phyloP scores from a whole-genome alignment of 495 filamentous ascomycete species.

The Aspergillus avenaceus region DNA sequence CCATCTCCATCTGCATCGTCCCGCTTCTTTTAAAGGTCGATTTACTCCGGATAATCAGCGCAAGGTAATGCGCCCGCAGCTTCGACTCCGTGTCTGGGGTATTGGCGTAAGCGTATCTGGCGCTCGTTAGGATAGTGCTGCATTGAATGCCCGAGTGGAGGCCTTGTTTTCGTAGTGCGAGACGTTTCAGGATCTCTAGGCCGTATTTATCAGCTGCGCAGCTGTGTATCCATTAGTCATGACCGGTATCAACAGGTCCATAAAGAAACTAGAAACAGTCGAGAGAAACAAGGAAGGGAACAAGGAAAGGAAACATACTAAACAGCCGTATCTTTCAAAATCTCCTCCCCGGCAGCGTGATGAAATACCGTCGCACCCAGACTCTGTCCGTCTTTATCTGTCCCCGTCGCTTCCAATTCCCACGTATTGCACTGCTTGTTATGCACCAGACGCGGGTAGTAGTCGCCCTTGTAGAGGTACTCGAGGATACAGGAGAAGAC shows the following conservation, averaged over 20 bases:
- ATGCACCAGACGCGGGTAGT: conserved; percentile 72
- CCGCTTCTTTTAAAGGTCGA: conserved; percentile 88
- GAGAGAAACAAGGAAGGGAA: background rate
- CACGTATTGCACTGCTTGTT: conserved; percentile 63
- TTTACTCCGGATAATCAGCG: conserved; percentile 81
- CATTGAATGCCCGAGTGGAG: conserved; percentile 77
- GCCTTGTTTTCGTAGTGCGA: conserved; percentile 83
- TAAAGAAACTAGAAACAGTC: background rate
- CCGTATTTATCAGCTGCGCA: conserved; percentile 81
- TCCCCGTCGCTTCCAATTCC: conserved; percentile 60
- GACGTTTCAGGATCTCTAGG: conserved; percentile 74
- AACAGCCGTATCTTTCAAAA: conserved; percentile 85
- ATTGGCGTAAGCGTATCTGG: conserved; percentile 82
- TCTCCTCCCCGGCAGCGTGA: conserved; percentile 55
- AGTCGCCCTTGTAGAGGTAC: conserved; percentile 92
- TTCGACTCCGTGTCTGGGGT: conserved; percentile 86
- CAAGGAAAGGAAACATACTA: conserved; percentile 46
- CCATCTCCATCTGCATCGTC: conserved; percentile 97
- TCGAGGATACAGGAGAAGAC: conserved; percentile 88
- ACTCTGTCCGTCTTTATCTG: conserved; percentile 25
- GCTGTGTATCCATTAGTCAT: no score
- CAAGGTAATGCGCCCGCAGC: conserved; percentile 85
- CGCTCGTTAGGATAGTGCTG: conserved; percentile 76
- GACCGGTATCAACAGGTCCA: no score
- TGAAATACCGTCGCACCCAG: conserved; percentile 68